Evolutionary conservation across 1,284 basidiomycete genomes (phyloP), one percentile per base, ranked within the genome.

Genomic region (Ceratobasidium sp.): DNA sequence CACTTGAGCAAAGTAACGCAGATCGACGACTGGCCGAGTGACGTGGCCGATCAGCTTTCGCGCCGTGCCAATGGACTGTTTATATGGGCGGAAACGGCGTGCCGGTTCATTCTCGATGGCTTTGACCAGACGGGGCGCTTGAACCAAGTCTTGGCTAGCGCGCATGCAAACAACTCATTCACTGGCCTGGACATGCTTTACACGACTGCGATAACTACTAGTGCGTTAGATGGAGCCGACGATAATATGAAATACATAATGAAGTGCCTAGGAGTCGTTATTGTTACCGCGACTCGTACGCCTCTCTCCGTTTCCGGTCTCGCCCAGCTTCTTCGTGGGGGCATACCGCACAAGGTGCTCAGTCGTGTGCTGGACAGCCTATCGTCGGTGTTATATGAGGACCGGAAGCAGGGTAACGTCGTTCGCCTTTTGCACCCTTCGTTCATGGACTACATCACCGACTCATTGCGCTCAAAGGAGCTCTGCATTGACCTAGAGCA

Each of bases 141-240:
- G 3, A 39, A 63, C 1, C 10, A 20, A 9, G 23, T 77, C 10
- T 46, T 71, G n/a, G 42, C 46, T 6, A 26, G 61, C 13, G 20
- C 53, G 1, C 39, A 23, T 46, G 20, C 28, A n/a, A 49, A 42
- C 20, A 33, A 64, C 12, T 26, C 46, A 33, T 26, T 28, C 18
- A 40, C 12, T n/a, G 39, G 46, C 15, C 46, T 77, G 2, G 76
- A 77, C 39, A 6, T 33, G 1, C 26, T 79, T 10, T 77, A 77
- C 39, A 53, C 49, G 18, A 58, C 56, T 9, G 58, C 63, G 13
- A 20, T 79, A 7, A 46, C 51, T 55, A 23, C 53, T 53, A 56
- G 39, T 23, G 39, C 51, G 13, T 10, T 40, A 5, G 39, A 58
- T 15, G 26, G 6, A 15, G 55, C 42, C 28, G 53, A 42, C 12